Conservation (phyloP, 805 yeast genomes). For the Metschnikowia borealis region DNA sequence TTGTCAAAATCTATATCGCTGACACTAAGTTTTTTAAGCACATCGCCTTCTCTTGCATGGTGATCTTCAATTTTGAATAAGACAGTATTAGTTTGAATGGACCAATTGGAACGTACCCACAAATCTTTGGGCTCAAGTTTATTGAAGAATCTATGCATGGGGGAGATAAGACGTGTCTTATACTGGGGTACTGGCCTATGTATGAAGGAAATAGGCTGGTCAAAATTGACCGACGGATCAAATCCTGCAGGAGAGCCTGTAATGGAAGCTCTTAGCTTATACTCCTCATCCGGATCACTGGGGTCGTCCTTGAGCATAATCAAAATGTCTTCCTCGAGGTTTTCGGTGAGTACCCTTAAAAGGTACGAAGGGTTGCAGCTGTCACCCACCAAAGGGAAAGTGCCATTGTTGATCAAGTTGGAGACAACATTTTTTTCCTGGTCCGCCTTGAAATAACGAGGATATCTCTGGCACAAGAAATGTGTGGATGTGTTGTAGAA, state of each 20-base stretch:
- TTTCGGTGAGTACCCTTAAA: constrained; percentile 24
- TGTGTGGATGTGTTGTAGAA: constrained; percentile 41
- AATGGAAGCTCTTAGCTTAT: constrained; percentile 51
- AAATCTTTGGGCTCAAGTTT: constrained; percentile 50
- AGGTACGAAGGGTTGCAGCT: constrained; percentile 19
- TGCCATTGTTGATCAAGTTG: constrained; percentile 41
- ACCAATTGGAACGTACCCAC: constrained; percentile 68
- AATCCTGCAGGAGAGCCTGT: constrained; percentile 73
- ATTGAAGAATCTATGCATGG: constrained; percentile 67
- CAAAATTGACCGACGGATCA: constrained; percentile 52
- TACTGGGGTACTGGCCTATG: constrained; percentile 76
- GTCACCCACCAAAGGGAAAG: constrained; percentile 26
- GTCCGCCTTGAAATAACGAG: constrained; percentile 43
- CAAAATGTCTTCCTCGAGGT: constrained; percentile 63
- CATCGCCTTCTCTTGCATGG: constrained; percentile 38
- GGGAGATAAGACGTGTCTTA: constrained; percentile 46
- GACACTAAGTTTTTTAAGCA: constrained; percentile 30
- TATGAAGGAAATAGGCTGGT: constrained; percentile 53
- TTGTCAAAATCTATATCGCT: constrained; percentile 35
- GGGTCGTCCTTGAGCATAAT: constrained; percentile 45
- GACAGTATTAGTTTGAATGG: constrained; percentile 57
- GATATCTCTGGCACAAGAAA: constrained; percentile 47
- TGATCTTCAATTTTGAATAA: constrained; percentile 44
- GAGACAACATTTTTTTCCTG: constrained; percentile 19
- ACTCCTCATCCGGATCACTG: constrained; percentile 46